Percentiles rank a stretch among this genome's conserved stretches.
Conservation (phyloP, 2,329 filamentous ascomycete genomes). For the Monosporascus sp. region DNA sequence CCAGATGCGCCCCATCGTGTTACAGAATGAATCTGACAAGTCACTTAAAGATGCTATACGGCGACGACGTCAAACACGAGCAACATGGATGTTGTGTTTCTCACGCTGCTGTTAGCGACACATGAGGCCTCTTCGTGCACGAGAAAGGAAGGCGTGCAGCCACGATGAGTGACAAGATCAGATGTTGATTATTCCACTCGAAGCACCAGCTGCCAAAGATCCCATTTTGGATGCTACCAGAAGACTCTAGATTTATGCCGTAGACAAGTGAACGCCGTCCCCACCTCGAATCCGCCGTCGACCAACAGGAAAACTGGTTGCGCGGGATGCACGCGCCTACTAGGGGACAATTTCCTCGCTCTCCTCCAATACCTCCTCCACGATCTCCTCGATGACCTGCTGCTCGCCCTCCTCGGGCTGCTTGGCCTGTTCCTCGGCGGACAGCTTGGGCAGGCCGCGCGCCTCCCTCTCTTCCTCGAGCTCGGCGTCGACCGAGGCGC, state of each 20-base stretch:
- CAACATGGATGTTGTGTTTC: no score
- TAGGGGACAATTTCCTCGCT: slow-evolving; percentile 65
- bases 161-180: no score
- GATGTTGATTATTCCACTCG: no score
- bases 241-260: slow-evolving; percentile 4
- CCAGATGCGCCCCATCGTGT: no score
- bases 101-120: no score
- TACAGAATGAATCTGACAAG: no score
- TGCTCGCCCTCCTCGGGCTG: slow-evolving; percentile 62
- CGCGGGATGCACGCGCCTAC: neutral
- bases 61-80: no score
- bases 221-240: slow-evolving; percentile 5
- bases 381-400: slow-evolving; percentile 79
- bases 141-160: no score
- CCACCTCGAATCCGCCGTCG: neutral
- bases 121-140: no score
- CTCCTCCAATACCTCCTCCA: slow-evolving; percentile 80
- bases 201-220: no score
- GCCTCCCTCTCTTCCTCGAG: slow-evolving; percentile 65
- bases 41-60: no score
- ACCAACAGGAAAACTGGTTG: neutral
- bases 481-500: slow-evolving; percentile 66
- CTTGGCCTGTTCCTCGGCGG: slow-evolving; percentile 56
- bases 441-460: slow-evolving; percentile 60
- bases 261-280: slow-evolving; percentile 5